These are phyloP conservation scores for Actinomortierella ambigua DNA, from an alignment of 371 early-diverging fungal genomes.

Conservation along the genomic window DNA sequence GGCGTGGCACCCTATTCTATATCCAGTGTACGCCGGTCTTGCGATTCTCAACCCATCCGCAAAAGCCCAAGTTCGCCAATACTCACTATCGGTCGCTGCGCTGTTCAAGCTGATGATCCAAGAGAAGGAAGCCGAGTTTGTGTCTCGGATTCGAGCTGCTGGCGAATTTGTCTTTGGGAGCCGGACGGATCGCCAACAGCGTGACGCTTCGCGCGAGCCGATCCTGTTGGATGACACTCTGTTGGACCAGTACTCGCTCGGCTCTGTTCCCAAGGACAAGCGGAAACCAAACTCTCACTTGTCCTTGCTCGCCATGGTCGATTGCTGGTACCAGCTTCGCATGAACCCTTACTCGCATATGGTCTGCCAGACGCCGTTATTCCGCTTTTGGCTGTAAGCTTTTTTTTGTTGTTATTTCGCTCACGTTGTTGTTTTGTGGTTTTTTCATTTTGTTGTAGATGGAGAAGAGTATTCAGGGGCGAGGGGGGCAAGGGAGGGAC, in stretches of 20 bases:
- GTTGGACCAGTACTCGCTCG: conserved; percentile 89
- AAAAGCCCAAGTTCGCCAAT: conserved; percentile 84
- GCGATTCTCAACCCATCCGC: conserved; percentile 95
- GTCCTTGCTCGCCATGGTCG: conserved; percentile 91
- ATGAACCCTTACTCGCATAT: conserved; percentile 94
- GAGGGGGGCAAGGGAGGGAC: too few relatives aligned
- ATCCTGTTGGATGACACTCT: conserved; percentile 82
- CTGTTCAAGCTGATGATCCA: conserved; percentile 94
- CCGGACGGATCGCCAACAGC: conserved; percentile 18
- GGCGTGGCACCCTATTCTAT: not conserved
- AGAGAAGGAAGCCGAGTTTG: conserved; percentile 82
- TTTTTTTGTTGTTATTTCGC: too few relatives aligned
- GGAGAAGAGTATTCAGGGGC: too few relatives aligned
- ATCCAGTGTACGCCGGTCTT: conserved; percentile 61
- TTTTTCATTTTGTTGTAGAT: too few relatives aligned
- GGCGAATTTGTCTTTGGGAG: not conserved
- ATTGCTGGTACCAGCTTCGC: conserved; percentile 86
- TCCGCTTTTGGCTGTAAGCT: conserved; percentile 86
- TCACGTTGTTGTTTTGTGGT: too few relatives aligned
- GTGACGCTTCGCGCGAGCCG: conserved; percentile 59
- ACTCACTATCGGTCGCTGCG: conserved; percentile 84
- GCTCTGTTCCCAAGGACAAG: conserved; percentile 76
- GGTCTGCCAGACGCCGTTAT: conserved; percentile 95
- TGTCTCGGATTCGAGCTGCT: conserved; percentile 60
- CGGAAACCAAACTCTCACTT: conserved; percentile 90